Percentiles rank a stretch among this genome's conserved stretches.
Evolutionary conservation across 2,329 filamentous ascomycete species (phyloP).

Genomic region (Huntiella moniliformis): DNA sequence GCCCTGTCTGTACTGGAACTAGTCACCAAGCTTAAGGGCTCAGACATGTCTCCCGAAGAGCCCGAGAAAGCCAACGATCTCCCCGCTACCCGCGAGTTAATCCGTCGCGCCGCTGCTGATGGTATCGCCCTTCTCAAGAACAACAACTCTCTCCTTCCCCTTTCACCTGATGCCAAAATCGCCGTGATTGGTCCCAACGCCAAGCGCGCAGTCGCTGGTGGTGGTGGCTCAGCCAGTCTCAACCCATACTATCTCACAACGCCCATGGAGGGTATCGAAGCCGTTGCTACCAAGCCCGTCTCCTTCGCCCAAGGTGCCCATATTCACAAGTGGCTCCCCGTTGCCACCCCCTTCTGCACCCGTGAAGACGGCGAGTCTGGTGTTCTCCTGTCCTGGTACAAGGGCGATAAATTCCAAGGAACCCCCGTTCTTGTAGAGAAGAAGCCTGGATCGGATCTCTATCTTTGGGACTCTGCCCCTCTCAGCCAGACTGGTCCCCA

Average conservation of each 20-base stretch:
- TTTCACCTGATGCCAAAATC: conserved; percentile 36
- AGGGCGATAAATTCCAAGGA: conserved; percentile 43
- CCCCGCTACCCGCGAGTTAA: conserved; percentile 38
- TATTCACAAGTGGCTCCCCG: conserved; percentile 45
- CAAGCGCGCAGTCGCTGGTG: conserved; percentile 46
- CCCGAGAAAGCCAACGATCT: conserved; percentile 37
- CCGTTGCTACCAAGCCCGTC: conserved; percentile 34
- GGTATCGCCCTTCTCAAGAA: conserved; percentile 48
- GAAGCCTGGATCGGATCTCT: conserved; percentile 45
- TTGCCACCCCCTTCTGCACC: conserved; percentile 40
- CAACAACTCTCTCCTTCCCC: conserved; percentile 36
- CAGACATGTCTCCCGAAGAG: conserved; percentile 36
- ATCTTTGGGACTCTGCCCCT: conserved; percentile 52
- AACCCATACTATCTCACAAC: conserved; percentile 51
- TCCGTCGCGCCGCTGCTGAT: conserved; percentile 41
- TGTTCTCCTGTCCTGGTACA: conserved; percentile 45
- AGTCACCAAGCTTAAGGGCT: conserved; percentile 42
- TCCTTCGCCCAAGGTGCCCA: conserved; percentile 43
- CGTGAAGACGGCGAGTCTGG: conserved; percentile 37
- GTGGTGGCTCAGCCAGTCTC: conserved; percentile 47
- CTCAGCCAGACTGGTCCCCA: conserved; percentile 38
- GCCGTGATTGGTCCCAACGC: conserved; percentile 51
- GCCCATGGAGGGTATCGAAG: conserved; percentile 42
- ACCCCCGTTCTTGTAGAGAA: conserved; percentile 36
- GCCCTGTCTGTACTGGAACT: conserved; percentile 41